A percentile compares a stretch with the other conserved stretches of the same genome.
Conservation (phyloP, 805 yeast species). For the Nakazawaea molendinolei region DNA sequence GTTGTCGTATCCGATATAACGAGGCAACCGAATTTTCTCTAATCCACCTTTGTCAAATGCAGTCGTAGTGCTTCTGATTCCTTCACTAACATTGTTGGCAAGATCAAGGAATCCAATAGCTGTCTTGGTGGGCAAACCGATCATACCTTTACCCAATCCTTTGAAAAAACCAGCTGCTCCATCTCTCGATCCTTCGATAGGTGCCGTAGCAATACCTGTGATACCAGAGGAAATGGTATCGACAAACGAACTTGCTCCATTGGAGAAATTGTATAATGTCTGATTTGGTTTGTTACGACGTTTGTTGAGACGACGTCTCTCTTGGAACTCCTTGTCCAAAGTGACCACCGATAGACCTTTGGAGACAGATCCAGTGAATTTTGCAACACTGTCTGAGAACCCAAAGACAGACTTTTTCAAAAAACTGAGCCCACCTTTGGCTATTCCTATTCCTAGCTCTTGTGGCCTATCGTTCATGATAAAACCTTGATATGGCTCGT, state of each 20-base stretch:
- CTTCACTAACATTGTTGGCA: conserved; percentile 89
- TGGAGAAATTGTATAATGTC: conserved; percentile 76
- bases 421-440: conserved; percentile 93
- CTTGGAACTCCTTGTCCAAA: conserved; percentile 80
- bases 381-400: conserved; percentile 86
- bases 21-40: conserved; percentile 75
- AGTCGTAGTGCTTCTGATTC: conserved; percentile 87
- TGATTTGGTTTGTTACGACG: conserved; percentile 77
- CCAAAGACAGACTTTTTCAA: conserved; percentile 94
- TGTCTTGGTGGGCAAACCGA: conserved; percentile 94
- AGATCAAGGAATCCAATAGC: conserved; percentile 92
- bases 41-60: conserved; percentile 76
- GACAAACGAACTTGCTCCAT: conserved; percentile 84
- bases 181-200: conserved; percentile 82
- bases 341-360: conserved; percentile 91
- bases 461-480: conserved; percentile 92
- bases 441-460: conserved; percentile 90
- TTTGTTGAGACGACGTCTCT: conserved; percentile 66
- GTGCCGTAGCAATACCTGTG: conserved; percentile 84
- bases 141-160: conserved; percentile 91
- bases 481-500: conserved; percentile 96
- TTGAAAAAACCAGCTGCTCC: conserved; percentile 91
- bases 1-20: conserved; percentile 65
- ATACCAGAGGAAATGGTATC: conserved; percentile 86
- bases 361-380: conserved; percentile 89